phyloP scores from a whole-genome alignment of 148 eudicot species.

The Heliamphora exappendiculata region DNA sequence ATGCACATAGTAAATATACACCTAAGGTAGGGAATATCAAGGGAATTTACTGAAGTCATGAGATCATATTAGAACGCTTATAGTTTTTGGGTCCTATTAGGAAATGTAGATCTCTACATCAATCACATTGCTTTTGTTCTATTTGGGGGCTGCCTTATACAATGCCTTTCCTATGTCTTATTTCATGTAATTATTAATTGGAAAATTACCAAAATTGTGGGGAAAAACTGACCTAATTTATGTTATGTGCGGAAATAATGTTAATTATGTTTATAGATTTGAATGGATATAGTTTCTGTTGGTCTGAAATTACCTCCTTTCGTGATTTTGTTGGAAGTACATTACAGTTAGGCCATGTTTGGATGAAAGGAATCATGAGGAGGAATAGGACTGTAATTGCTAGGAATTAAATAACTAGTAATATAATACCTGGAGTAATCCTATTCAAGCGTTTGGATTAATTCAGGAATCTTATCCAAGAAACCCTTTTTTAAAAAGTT shows the following conservation, averaged over 20 bases:
- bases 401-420: too few relatives aligned
- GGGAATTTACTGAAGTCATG: background rate
- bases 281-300: background rate
- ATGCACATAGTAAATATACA: background rate
- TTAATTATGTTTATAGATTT: too few relatives aligned
- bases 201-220: background rate
- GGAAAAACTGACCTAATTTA: background rate
- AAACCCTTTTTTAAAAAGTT: too few relatives aligned
- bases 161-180: background rate
- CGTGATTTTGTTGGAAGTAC: background rate
- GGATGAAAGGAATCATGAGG: too few relatives aligned
- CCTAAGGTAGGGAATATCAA: background rate
- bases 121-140: background rate
- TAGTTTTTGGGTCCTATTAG: too few relatives aligned
- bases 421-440: too few relatives aligned
- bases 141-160: background rate
- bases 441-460: too few relatives aligned
- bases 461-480: too few relatives aligned
- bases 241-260: background rate
- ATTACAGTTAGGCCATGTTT: too few relatives aligned
- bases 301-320: too few relatives aligned
- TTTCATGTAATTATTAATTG: background rate
- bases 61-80: background rate
- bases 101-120: background rate
- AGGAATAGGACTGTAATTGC: too few relatives aligned